phyloP scores from a whole-genome alignment of 2,329 filamentous ascomycete species.

The Chalara sp. region DNA sequence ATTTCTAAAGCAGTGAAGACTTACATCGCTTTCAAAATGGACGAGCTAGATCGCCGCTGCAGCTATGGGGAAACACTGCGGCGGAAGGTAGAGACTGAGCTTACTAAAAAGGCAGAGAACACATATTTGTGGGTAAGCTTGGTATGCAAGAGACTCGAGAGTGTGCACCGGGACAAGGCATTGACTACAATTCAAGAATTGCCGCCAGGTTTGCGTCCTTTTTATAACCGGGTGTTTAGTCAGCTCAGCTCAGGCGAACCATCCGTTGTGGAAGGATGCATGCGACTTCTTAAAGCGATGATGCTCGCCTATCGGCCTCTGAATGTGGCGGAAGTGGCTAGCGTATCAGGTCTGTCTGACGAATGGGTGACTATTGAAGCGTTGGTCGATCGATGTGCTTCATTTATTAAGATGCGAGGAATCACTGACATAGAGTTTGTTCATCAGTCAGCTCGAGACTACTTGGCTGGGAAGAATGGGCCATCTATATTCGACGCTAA shows the following conservation, averaged over 20 bases:
- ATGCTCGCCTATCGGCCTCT: slow-evolving; percentile 21
- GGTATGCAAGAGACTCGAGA: slow-evolving; percentile 22
- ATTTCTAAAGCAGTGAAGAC: slow-evolving; percentile 15
- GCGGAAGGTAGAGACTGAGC: slow-evolving; percentile 4
- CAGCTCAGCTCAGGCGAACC: slow-evolving; percentile 13
- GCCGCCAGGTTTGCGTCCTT: slow-evolving; percentile 16
- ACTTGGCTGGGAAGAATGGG: slow-evolving; percentile 14
- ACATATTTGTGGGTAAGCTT: slow-evolving; percentile 26
- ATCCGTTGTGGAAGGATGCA: slow-evolving; percentile 11
- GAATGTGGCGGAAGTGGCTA: slow-evolving; percentile 17
- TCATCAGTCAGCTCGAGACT: slow-evolving; percentile 25
- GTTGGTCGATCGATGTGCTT: slow-evolving; percentile 18
- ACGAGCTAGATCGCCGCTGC: slow-evolving; percentile 13
- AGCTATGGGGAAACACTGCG: slow-evolving; percentile 10
- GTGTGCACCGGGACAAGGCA: slow-evolving; percentile 4
- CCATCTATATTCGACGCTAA: slow-evolving; percentile 13
- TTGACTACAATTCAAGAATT: slow-evolving; percentile 15
- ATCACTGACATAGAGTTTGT: slow-evolving; percentile 20
- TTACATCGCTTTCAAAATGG: slow-evolving; percentile 17
- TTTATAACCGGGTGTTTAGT: slow-evolving; percentile 20
- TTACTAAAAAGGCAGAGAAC: slow-evolving; percentile 15
- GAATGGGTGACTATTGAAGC: slow-evolving; percentile 5
- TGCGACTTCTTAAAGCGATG: slow-evolving; percentile 20
- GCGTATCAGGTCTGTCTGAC: slow-evolving; percentile 15
- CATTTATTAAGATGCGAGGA: slow-evolving; percentile 18